Percentiles rank a stretch among this genome's conserved stretches.
These are phyloP conservation scores for Diaporthe eres DNA, from an alignment of 2,329 filamentous ascomycete species.

Conservation along the genomic window DNA sequence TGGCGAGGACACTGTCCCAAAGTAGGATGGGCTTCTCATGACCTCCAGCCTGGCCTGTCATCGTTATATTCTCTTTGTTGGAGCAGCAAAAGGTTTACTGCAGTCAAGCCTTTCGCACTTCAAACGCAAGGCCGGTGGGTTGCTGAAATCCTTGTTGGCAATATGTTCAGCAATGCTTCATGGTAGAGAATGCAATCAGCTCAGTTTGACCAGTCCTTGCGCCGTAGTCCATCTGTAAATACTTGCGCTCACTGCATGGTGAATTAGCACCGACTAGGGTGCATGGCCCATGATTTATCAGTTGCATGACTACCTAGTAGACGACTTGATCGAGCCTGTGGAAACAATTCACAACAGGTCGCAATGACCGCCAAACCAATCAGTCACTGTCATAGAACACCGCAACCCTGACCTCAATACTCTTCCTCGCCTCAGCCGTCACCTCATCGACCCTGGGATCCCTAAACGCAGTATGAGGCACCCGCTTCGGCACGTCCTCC, in stretches of 20 bases:
- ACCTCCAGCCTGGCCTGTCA: neutral
- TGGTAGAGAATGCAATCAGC: neutral
- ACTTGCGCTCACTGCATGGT: no score
- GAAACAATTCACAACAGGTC: no score
- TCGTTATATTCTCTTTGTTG: neutral
- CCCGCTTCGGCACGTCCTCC: constrained; percentile 62
- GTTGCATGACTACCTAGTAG: no score
- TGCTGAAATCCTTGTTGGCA: neutral
- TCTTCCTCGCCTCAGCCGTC: constrained; percentile 60
- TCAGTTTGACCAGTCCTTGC: no score
- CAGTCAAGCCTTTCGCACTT: neutral
- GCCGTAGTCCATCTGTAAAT: no score
- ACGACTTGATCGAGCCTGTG: no score
- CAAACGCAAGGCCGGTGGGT: neutral
- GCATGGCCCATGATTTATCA: no score
- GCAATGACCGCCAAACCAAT: neutral
- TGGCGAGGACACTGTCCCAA: constrained; percentile 7
- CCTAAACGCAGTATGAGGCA: constrained; percentile 68
- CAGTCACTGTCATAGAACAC: constrained; percentile 58
- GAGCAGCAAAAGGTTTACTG: neutral
- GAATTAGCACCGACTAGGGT: no score
- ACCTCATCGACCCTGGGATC: constrained; percentile 58
- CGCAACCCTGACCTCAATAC: constrained; percentile 68
- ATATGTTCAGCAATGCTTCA: neutral
- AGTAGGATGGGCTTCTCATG: neutral